Evolutionary conservation across 208 protist genomes (phyloP), one percentile per base, ranked within the genome.

Genomic region (Porcisia hertigi): DNA sequence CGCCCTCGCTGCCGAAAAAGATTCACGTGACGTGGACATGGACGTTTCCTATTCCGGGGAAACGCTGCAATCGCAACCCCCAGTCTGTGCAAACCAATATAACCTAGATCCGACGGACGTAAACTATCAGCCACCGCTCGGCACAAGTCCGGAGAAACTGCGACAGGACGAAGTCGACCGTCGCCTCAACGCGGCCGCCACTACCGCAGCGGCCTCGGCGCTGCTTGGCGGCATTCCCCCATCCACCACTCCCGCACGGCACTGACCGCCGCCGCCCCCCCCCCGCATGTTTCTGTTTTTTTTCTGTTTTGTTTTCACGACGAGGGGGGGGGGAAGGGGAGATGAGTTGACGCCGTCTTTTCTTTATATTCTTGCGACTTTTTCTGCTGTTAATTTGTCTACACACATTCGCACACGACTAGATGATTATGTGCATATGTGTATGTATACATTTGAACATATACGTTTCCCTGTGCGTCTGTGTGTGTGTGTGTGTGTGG

Each of bases 121-220:
- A 0, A 86, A 84, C 72, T 90, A 94, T 70, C 93, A 97, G 82
- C 93, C 93, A 6, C 89, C 93, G 47, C 87, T 95, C 30, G 93
- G 93, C 43, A 91, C 91, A 14, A 87, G 91, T 74, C 93, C 91
- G 12, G 86, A 90, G 66, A 84, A 74, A 65, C 82, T 92, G 59
- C 88, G 88, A 66, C 80, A 82, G 69, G 80, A 85, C 60, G 85
- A 90, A 63, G 53, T 84, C 18, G 53, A 71, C 43, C 77, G 88
- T 57, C 81, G 85, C 39, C 69, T 80, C 11, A 45, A 54, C 47
- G 72, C 80, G 2, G 64, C 66, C 16, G 69, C 79, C 9, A 30
- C 47, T 3, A 73, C 45, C 23, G 57, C 59, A 41, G 57, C 71
- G 30, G n/a, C 65, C 7, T 66, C 71, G 20, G 77, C 45, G 3